Evolutionary conservation across 202 grass and related monocot genomes (phyloP), one percentile per base, ranked within the genome.

Genomic region (Elaeis oleifera): DNA sequence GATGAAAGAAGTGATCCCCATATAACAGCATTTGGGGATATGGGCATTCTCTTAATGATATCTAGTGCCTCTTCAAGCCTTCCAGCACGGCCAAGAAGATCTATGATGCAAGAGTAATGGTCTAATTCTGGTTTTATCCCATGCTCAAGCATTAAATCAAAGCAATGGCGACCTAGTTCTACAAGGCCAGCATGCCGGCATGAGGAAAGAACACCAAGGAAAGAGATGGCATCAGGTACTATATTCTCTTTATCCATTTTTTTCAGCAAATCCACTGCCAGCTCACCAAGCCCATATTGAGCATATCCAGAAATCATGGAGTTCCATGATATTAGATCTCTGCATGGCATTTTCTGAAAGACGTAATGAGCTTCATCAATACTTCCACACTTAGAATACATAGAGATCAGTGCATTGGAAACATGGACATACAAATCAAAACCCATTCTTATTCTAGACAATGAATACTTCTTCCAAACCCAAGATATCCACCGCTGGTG

Each of bases 291-390:
- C 15, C 78, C 86, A 82, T 90, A 54, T 19, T 85, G 82, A 25
- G 81, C 79, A 75, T 79, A 90, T 63, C 86, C 86, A 74, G 81
- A 90, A 15, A 90, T 85, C 78, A 90, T 82, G 20, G 86, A 81
- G 57, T 90, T 90, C 81, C 81, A 90, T 26, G 86, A 85, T 21
- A 90, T 71, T 17, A 85, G 24, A 48, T 90, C 82, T 63, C 81
- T 90, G 18, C 65, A 67, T 17, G 59, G 5, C 31, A 82, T 77
- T 39, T 23, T 67, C 27, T 79, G 56, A 71, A 85, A 90, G 56
- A 85, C 55, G 49, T 29, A 67, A 7, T 7, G 64, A 16, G 87
- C 78, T 73, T 90, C 79, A 24, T 39, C 56, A 44, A 80, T 79
- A 32, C 31, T 79, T 39, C 87, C 86, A 16, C 82, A 90, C 58